phyloP scores from a whole-genome alignment of 2,329 filamentous ascomycete genomes.

The Raffaelea ambrosiae region DNA sequence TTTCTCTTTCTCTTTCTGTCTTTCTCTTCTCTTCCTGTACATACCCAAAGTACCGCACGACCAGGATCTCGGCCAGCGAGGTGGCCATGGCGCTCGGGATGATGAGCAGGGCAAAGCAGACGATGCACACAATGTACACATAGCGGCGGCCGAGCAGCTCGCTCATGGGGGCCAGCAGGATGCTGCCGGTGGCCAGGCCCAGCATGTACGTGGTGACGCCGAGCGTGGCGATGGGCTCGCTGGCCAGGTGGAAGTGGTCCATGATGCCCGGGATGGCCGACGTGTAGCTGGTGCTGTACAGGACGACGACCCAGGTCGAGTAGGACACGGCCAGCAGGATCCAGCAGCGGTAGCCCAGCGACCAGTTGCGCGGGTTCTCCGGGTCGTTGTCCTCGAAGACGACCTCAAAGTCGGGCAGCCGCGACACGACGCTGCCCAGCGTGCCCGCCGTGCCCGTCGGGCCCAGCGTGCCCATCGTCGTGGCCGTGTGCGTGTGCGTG shows the following conservation, averaged over 20 bases:
- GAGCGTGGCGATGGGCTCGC: slow-evolving; percentile 51
- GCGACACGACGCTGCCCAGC: slow-evolving; percentile 27
- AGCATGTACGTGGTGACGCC: slow-evolving; percentile 68
- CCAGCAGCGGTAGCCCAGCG: slow-evolving; percentile 35
- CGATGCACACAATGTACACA: slow-evolving; percentile 57
- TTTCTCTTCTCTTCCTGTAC: neutral
- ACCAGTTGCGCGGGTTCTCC: slow-evolving; percentile 60
- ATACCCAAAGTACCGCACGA: slow-evolving; percentile 60
- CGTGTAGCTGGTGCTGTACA: slow-evolving; percentile 70
- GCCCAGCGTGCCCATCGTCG: slow-evolving; percentile 28
- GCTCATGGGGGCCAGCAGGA: slow-evolving; percentile 64
- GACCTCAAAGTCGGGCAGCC: slow-evolving; percentile 55
- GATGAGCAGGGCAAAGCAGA: slow-evolving; percentile 55
- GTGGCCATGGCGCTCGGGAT: slow-evolving; percentile 62
- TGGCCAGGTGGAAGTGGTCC: slow-evolving; percentile 47
- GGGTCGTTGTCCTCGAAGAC: slow-evolving; percentile 55
- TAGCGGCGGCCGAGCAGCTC: slow-evolving; percentile 57
- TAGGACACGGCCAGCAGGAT: slow-evolving; percentile 31
- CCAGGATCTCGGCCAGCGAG: slow-evolving; percentile 54
- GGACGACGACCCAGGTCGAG: slow-evolving; percentile 39
- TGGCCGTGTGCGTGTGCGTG: slow-evolving; percentile 26
- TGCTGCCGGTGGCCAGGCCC: slow-evolving; percentile 58
- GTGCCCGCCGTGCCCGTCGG: slow-evolving; percentile 30
- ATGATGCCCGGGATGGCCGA: slow-evolving; percentile 59
- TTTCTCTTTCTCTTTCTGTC: neutral